phyloP scores from a whole-genome alignment of 805 yeast genomes.

The Nakazawaea holstii region DNA sequence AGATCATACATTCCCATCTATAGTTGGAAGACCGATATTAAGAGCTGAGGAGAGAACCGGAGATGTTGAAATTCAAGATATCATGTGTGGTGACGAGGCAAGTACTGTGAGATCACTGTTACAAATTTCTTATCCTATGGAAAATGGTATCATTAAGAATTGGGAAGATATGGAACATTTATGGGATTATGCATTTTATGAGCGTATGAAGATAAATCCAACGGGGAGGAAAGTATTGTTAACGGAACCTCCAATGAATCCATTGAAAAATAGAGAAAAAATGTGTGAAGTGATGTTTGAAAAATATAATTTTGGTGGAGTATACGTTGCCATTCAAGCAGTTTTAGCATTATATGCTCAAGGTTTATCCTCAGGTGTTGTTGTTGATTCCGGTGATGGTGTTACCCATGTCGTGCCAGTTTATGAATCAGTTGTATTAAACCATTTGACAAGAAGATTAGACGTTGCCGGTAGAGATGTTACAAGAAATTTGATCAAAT shows the following conservation, averaged over 20 bases:
- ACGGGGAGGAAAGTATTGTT: slow-evolving; percentile 74
- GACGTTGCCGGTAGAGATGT: slow-evolving; percentile 99
- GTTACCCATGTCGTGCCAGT: slow-evolving; percentile 98
- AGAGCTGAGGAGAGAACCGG: slow-evolving; percentile 92
- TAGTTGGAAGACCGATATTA: slow-evolving; percentile 94
- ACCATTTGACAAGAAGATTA: slow-evolving; percentile 84
- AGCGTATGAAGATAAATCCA: slow-evolving; percentile 76
- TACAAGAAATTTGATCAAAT: slow-evolving; percentile 88
- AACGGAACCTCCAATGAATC: slow-evolving; percentile 99
- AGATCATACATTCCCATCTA: slow-evolving; percentile 93
- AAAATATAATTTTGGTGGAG: slow-evolving; percentile 84
- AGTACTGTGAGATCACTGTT: slow-evolving; percentile 82
- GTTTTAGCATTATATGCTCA: slow-evolving; percentile 97
- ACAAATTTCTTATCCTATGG: slow-evolving; percentile 97
- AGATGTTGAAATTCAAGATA: slow-evolving; percentile 78
- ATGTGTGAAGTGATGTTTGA: slow-evolving; percentile 95
- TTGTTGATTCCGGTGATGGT: slow-evolving; percentile 98
- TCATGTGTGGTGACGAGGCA: slow-evolving; percentile 98
- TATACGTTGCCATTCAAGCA: slow-evolving; percentile 94
- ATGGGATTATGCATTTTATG: slow-evolving; percentile 97
- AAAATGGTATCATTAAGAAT: slow-evolving; percentile 92
- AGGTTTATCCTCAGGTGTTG: slow-evolving; percentile 95
- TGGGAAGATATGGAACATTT: slow-evolving; percentile 99
- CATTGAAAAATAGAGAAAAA: slow-evolving; percentile 78
- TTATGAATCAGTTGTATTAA: slow-evolving; percentile 93